Evolutionary conservation across 495 filamentous ascomycete species (phyloP).

Genomic region (Poronia punctata): DNA sequence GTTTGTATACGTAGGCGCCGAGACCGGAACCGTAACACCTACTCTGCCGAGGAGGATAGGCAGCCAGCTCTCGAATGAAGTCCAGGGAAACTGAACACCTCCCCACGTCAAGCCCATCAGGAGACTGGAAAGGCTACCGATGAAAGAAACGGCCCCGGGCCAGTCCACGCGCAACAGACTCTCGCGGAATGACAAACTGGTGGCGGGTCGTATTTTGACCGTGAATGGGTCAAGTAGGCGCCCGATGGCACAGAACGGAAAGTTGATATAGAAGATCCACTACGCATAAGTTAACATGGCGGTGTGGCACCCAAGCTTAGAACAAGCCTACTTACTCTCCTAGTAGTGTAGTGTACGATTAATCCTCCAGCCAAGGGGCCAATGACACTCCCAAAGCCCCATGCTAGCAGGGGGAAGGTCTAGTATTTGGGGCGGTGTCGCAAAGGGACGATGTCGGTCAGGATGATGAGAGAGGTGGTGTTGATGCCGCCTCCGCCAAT

Average conservation of each 20-base stretch:
- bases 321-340: too few relatives aligned
- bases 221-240: slow-evolving; percentile 20
- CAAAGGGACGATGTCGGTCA: slow-evolving; percentile 44
- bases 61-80: slow-evolving; percentile 45
- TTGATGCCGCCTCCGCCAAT: slow-evolving; percentile 29
- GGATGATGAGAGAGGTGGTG: slow-evolving; percentile 18
- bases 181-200: slow-evolving; percentile 16
- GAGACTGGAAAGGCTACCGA: slow-evolving; percentile 34
- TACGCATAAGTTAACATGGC: slow-evolving; percentile 5
- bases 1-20: too few relatives aligned
- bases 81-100: slow-evolving; percentile 48
- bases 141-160: slow-evolving; percentile 50
- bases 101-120: slow-evolving; percentile 51
- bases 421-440: slow-evolving; percentile 39
- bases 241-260: slow-evolving; percentile 33
- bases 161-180: slow-evolving; percentile 54
- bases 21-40: slow-evolving; percentile 33
- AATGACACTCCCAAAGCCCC: slow-evolving; percentile 55
- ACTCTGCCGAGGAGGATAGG: slow-evolving; percentile 47
- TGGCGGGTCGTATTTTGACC: slow-evolving; percentile 20
- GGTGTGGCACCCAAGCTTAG: too few relatives aligned
- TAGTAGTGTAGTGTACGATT: slow-evolving; percentile 55
- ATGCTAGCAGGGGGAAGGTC: slow-evolving; percentile 17
- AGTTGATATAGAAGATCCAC: slow-evolving; percentile 42
- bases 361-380: slow-evolving; percentile 64